phyloP scores from a whole-genome alignment of 2,329 filamentous ascomycete species.

The Penicillium paneum region DNA sequence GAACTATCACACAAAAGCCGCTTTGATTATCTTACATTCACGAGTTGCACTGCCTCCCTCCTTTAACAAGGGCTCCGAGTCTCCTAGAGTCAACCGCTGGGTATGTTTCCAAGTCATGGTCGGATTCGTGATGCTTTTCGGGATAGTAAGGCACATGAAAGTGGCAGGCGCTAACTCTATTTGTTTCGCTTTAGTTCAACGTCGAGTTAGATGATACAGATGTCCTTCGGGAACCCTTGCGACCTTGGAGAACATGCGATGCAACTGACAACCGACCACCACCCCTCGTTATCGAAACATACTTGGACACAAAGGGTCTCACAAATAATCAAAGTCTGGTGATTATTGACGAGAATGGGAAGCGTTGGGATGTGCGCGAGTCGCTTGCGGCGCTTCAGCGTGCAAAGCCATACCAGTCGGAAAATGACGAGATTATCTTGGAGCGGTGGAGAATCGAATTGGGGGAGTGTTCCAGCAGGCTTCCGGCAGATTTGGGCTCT shows the following conservation, averaged over 20 bases:
- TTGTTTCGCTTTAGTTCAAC: constrained; percentile 67
- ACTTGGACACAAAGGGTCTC: constrained; percentile 74
- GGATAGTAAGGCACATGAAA: background rate
- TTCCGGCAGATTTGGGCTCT: constrained; percentile 54
- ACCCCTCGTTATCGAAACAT: constrained; percentile 85
- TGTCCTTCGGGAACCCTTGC: constrained; percentile 75
- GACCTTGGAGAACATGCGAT: constrained; percentile 76
- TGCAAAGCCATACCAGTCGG: constrained; percentile 47
- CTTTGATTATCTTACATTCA: constrained; percentile 77
- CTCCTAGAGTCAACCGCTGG: constrained; percentile 78
- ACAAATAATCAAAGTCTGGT: constrained; percentile 84
- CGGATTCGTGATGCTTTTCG: background rate
- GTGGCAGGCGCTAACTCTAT: background rate
- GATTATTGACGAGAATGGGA: constrained; percentile 81
- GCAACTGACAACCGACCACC: constrained; percentile 73
- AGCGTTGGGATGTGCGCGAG: constrained; percentile 87
- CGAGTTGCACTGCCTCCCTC: constrained; percentile 66
- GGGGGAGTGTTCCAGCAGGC: constrained; percentile 57
- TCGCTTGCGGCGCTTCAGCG: constrained; percentile 65
- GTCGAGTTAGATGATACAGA: constrained; percentile 91
- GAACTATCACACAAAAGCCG: constrained; percentile 90
- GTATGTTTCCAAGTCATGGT: constrained; percentile 51
- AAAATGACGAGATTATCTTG: constrained; percentile 69
- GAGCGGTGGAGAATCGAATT: constrained; percentile 90
- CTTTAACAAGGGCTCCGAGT: constrained; percentile 55